These are phyloP conservation scores for Pseudopyrenochaeta lycopersici DNA, from an alignment of 2,329 filamentous ascomycete species.

Conservation along the genomic window DNA sequence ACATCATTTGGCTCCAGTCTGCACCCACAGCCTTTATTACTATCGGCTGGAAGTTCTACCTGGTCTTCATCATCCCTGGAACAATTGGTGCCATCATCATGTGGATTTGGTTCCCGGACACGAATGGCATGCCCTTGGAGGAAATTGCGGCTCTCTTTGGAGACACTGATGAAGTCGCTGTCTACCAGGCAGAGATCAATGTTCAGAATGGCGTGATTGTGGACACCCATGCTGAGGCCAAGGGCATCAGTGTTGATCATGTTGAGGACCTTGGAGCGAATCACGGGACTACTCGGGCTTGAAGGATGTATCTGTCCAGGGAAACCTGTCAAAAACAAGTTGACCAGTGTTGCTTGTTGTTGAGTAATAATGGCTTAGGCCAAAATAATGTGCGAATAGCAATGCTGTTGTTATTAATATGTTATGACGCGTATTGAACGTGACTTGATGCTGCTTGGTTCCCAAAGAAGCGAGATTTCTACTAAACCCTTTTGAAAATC, in stretches of 20 bases:
- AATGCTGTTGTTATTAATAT: no score
- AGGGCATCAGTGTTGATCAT: conserved; percentile 11
- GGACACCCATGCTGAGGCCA: conserved; percentile 17
- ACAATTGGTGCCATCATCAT: conserved; percentile 57
- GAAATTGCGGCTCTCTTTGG: conserved; percentile 54
- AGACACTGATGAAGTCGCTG: conserved; percentile 51
- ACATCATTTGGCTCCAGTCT: conserved; percentile 64
- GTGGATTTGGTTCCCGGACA: conserved; percentile 63
- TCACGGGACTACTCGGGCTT: not conserved
- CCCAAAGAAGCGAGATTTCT: no score
- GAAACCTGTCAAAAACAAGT: no score
- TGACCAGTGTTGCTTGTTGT: no score
- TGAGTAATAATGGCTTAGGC: no score
- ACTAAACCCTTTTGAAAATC: no score
- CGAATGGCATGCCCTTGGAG: conserved; percentile 65
- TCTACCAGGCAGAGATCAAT: conserved; percentile 29
- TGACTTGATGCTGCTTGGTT: no score
- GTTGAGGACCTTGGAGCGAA: not conserved
- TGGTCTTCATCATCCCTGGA: conserved; percentile 30
- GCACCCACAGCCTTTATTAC: conserved; percentile 44
- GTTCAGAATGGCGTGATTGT: conserved; percentile 10
- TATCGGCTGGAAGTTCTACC: conserved; percentile 36
- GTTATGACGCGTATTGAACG: no score
- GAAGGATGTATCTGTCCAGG: no score
- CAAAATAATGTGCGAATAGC: no score